Percentiles rank a stretch among this genome's conserved stretches.
Conservation (phyloP, 2,329 filamentous ascomycete genomes). For the Fusarium miscanthi region DNA sequence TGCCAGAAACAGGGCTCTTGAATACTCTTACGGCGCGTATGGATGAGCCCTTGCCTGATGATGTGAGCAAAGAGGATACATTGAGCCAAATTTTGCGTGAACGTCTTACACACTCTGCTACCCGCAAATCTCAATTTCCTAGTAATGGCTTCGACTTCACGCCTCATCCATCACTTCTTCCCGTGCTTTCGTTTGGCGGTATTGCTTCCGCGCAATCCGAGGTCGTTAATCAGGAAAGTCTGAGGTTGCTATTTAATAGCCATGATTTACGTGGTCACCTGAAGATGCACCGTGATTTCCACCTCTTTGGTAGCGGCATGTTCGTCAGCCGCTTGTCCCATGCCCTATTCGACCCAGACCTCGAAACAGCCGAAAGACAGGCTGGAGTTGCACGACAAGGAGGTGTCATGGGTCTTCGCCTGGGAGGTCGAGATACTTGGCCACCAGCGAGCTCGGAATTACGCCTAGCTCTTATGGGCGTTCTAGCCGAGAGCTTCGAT, state of each 20-base stretch:
- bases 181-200: slow-evolving; percentile 80
- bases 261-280: slow-evolving; percentile 80
- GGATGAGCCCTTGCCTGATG: slow-evolving; percentile 47
- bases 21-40: slow-evolving; percentile 13
- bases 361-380: slow-evolving; percentile 80
- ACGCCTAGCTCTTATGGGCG: slow-evolving; percentile 86
- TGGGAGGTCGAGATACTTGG: slow-evolving; percentile 87
- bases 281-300: slow-evolving; percentile 79
- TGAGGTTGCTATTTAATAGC: slow-evolving; percentile 78
- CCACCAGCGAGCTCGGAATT: slow-evolving; percentile 94
- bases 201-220: slow-evolving; percentile 79
- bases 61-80: slow-evolving; percentile 45
- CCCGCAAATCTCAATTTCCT: slow-evolving; percentile 40
- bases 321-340: slow-evolving; percentile 84
- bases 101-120: slow-evolving; percentile 51
- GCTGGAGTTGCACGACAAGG: slow-evolving; percentile 75
- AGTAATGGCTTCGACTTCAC: slow-evolving; percentile 50
- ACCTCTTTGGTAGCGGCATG: slow-evolving; percentile 84
- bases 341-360: slow-evolving; percentile 85
- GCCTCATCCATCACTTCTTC: slow-evolving; percentile 69
- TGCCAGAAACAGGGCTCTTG: slow-evolving; percentile 44
- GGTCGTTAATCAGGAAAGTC: slow-evolving; percentile 80
- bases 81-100: slow-evolving; percentile 56
- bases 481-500: slow-evolving; percentile 80
- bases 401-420: slow-evolving; percentile 81